Base-by-base conservation (phyloP, 2,329 filamentous ascomycete species). In the Huntiella savannae region DNA sequence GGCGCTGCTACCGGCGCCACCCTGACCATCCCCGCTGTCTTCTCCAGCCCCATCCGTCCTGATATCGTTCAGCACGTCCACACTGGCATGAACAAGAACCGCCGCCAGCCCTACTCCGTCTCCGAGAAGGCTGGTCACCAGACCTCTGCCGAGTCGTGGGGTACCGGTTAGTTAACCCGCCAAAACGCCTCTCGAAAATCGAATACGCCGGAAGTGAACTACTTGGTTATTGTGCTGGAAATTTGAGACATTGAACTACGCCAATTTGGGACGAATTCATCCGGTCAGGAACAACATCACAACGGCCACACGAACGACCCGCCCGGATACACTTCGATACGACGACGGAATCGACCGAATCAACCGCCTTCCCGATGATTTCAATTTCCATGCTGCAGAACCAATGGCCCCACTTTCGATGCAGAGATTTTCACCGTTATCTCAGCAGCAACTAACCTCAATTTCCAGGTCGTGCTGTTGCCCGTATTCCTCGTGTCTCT, bases 101-200 rank as follows among this genome's bases (percentile, higher is more conserved):
- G 93, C 81, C 82, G 91, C 68, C 91, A 98, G 63, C 87, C 91
- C 59, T 98, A 98, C 70, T 79, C 91, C 63, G 91, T 98, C 76
- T 94, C 86, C 81, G 88, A 96, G 82, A 98, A 98, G 83, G 91
- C 91, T 65, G 91, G 91, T 75, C 91, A 98, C 75, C 91, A 98
- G 76, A 98, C 91, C 66, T 94, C 85, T 70, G 91, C 91, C 65
- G 91, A 98, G 78, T 98, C 92, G 58, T 98, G 91, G 91, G 88
- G 88, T 80, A 96, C 88, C 73, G 88, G 85, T 92, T 67, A 70
- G 82, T 81, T 57, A 51, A 40, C 17, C 44, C 44, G 15, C 28
- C 22, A 28, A 28, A 47, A 16, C 16, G 17, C 15, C 17, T 46
- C 16, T 13, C 36, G 33, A n/a, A 40, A 38, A 33, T 12, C n/a